Evolutionary conservation across 2,329 filamentous ascomycete species (phyloP).

Genomic region (Capronia coronata): DNA sequence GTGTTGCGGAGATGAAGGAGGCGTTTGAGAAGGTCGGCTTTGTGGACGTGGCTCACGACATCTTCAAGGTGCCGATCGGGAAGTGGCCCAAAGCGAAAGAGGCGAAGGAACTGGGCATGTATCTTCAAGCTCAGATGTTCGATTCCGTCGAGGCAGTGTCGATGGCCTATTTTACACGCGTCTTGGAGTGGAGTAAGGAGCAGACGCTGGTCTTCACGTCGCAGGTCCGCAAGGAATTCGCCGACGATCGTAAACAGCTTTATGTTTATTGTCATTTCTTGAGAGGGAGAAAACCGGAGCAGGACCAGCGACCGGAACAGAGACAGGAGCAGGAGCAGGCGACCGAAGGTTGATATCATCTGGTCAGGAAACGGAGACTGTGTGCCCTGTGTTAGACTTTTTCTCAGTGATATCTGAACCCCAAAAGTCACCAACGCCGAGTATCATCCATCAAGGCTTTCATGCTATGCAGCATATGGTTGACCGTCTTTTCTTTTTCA

Average conservation of each 20-base stretch:
- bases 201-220: slow-evolving; percentile 22
- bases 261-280: slow-evolving; percentile 14
- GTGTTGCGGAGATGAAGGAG: slow-evolving; percentile 27
- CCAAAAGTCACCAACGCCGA: too few species aligned
- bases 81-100: slow-evolving; percentile 30
- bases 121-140: slow-evolving; percentile 30
- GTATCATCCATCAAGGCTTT: too few species aligned
- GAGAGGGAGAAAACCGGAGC: slow-evolving; percentile 8
- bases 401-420: too few species aligned
- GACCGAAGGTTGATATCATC: too few species aligned
- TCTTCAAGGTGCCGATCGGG: slow-evolving; percentile 31
- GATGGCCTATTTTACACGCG: slow-evolving; percentile 34
- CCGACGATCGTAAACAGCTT: slow-evolving; percentile 10
- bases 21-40: slow-evolving; percentile 33
- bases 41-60: slow-evolving; percentile 30
- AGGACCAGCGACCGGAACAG: background rate
- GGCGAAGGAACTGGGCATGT: slow-evolving; percentile 31
- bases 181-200: slow-evolving; percentile 32
- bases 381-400: too few species aligned
- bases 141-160: slow-evolving; percentile 35
- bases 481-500: too few species aligned
- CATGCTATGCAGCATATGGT: too few species aligned
- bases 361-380: too few species aligned
- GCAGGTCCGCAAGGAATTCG: slow-evolving; percentile 7
- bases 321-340: too few species aligned